Conservation (phyloP, 2,329 filamentous ascomycete species). For the Pseudovirgaria hyperparasitica region DNA sequence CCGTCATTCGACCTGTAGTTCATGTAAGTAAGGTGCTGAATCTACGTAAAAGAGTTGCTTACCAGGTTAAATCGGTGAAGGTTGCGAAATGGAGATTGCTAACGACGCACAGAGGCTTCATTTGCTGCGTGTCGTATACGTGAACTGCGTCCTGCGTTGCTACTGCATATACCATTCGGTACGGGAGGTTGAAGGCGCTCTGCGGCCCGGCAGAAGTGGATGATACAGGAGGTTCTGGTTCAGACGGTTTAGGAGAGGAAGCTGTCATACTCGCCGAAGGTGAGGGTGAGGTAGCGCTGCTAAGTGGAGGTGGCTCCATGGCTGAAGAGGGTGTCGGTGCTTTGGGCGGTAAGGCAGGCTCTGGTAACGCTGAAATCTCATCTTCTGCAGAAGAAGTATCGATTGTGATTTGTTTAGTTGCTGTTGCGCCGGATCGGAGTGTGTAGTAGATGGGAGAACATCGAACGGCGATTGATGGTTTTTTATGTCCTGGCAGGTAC, state of each 20-base stretch:
- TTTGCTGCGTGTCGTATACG: slow-evolving; percentile 93
- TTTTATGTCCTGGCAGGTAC: slow-evolving; percentile 93
- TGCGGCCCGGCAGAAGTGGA: slow-evolving; percentile 41
- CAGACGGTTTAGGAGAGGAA: slow-evolving; percentile 37
- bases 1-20: slow-evolving; percentile 58
- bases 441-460: slow-evolving; percentile 88
- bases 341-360: slow-evolving; percentile 51
- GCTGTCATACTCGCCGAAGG: slow-evolving; percentile 38
- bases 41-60: slow-evolving; percentile 24
- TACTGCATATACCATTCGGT: slow-evolving; percentile 91
- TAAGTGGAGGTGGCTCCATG: slow-evolving; percentile 71
- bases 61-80: slow-evolving; percentile 95
- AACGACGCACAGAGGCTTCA: slow-evolving; percentile 83
- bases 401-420: slow-evolving; percentile 82
- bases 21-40: slow-evolving; percentile 13
- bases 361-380: slow-evolving; percentile 69
- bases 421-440: slow-evolving; percentile 50
- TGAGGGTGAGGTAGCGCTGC: slow-evolving; percentile 40
- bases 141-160: slow-evolving; percentile 92
- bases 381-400: slow-evolving; percentile 86
- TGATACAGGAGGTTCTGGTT: slow-evolving; percentile 38
- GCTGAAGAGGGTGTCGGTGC: slow-evolving; percentile 48
- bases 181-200: slow-evolving; percentile 71
- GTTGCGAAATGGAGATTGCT: slow-evolving; percentile 97
- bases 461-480: slow-evolving; percentile 88